Conservation (phyloP, 306 rosid species). For the Hylodesmum podocarpum region DNA sequence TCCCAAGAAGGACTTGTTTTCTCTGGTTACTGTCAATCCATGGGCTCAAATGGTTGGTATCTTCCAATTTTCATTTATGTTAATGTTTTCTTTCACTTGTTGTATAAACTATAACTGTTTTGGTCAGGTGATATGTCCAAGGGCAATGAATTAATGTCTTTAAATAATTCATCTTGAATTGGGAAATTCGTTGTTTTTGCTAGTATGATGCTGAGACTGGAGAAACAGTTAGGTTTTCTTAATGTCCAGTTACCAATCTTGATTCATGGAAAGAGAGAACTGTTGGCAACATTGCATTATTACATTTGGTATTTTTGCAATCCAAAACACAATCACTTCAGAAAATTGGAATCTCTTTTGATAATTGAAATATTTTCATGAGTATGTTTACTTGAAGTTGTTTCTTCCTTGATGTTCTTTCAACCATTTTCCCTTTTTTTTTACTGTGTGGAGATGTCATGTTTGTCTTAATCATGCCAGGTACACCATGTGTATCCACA, state of each 20-base stretch:
- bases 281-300: not conserved
- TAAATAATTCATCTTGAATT: conserved; percentile 21
- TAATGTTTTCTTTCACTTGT: conserved; percentile 11
- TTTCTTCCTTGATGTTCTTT: not conserved
- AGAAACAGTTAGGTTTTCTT: not conserved
- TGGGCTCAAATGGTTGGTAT: conserved; percentile 55
- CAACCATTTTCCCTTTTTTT: not conserved
- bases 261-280: no score
- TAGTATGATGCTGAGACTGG: not conserved
- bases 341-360: not conserved
- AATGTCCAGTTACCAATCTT: no score
- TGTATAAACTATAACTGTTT: not conserved
- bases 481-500: not conserved
- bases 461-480: not conserved
- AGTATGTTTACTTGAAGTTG: not conserved
- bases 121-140: conserved; percentile 26
- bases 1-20: conserved; percentile 33
- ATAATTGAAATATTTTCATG: not conserved
- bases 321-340: not conserved
- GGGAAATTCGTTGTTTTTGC: not conserved
- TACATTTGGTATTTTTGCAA: not conserved
- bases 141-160: conserved; percentile 30
- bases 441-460: not conserved
- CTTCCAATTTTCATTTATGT: conserved; percentile 6
- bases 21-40: conserved; percentile 30